Evolutionary conservation across 768 basidiomycete genomes (phyloP).

Genomic region (Pleurotus tuoliensis): DNA sequence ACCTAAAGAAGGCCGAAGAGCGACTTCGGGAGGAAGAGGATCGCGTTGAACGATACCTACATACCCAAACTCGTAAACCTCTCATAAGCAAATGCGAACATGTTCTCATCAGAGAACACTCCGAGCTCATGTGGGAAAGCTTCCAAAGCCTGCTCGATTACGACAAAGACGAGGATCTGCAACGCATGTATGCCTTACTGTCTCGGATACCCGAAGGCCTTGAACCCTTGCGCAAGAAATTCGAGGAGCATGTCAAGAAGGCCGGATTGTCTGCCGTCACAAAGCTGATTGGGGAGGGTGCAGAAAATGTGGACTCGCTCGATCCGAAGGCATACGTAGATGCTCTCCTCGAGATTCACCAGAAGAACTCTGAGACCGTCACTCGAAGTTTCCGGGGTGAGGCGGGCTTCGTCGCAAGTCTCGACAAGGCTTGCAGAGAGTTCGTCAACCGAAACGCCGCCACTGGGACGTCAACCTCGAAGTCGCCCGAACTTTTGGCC

Average conservation of each 20-base stretch:
- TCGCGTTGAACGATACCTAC: slow-evolving; percentile 90
- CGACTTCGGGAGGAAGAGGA: slow-evolving; percentile 93
- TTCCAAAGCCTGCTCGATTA: slow-evolving; percentile 88
- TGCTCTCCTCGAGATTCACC: slow-evolving; percentile 85
- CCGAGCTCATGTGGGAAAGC: slow-evolving; percentile 84
- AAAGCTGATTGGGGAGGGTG: slow-evolving; percentile 62
- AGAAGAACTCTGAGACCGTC: slow-evolving; percentile 88
- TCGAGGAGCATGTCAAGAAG: slow-evolving; percentile 94
- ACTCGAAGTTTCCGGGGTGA: slow-evolving; percentile 87
- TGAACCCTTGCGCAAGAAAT: slow-evolving; percentile 86
- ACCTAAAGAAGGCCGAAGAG: slow-evolving; percentile 92
- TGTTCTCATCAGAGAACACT: slow-evolving; percentile 85
- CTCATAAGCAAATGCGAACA: slow-evolving; percentile 84
- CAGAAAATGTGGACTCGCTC: slow-evolving; percentile 52
- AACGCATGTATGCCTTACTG: slow-evolving; percentile 91
- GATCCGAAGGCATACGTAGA: slow-evolving; percentile 96
- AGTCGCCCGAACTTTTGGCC: slow-evolving; percentile 89
- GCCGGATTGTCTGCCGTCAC: slow-evolving; percentile 81
- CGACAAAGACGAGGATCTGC: slow-evolving; percentile 93
- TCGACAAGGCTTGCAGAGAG: slow-evolving; percentile 93
- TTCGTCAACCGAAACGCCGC: slow-evolving; percentile 93
- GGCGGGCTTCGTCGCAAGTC: slow-evolving; percentile 86
- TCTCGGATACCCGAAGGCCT: slow-evolving; percentile 88
- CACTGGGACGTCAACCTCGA: slow-evolving; percentile 79
- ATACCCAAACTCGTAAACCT: slow-evolving; percentile 82